Conservation (phyloP, 2,329 filamentous ascomycete species). For the Trichoderma polysporum region DNA sequence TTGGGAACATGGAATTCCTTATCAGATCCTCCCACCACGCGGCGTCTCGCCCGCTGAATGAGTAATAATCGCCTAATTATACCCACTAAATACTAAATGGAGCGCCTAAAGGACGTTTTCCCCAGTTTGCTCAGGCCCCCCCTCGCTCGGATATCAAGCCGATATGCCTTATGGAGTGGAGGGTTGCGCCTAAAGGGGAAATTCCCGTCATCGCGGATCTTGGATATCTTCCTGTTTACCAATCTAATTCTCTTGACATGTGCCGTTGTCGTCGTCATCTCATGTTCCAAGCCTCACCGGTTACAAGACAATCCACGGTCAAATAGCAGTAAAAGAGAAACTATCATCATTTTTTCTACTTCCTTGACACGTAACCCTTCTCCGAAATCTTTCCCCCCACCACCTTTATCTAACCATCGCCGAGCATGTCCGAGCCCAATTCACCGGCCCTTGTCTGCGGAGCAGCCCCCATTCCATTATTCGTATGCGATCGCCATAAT, state of each 20-base stretch:
- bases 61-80: not conserved
- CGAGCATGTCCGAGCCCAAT: constrained; percentile 6
- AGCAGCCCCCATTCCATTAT: not conserved
- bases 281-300: not conserved
- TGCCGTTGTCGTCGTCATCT: not conserved
- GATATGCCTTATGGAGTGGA: not conserved
- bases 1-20: not conserved
- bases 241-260: not conserved
- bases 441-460: not conserved
- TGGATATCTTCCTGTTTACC: not conserved
- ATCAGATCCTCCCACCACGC: constrained; percentile 7
- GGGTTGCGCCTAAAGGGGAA: not conserved
- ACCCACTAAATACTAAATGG: no score
- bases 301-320: not conserved
- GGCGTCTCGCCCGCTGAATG: not conserved
- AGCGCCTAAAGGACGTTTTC: no score
- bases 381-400: not conserved
- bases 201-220: constrained; percentile 14
- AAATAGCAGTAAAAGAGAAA: not conserved
- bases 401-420: not conserved
- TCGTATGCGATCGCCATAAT: not conserved
- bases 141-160: not conserved
- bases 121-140: no score
- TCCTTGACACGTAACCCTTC: not conserved
- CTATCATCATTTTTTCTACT: no score